These are phyloP conservation scores for Geum urbanum DNA, from an alignment of 306 rosid genomes.

Conservation along the genomic window DNA sequence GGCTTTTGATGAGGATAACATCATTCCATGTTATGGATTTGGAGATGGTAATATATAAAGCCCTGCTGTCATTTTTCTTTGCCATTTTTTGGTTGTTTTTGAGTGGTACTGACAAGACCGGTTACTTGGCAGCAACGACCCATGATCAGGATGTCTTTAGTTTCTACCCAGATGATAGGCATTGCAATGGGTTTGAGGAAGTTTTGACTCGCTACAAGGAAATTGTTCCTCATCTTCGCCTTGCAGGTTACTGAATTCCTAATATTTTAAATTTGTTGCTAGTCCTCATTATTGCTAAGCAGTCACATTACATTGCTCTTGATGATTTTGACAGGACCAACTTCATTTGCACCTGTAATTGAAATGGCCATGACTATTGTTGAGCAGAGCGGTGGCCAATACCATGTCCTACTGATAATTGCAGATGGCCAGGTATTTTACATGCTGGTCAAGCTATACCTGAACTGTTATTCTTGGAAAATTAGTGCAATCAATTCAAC, in stretches of 20 bases:
- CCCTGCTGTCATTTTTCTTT: slow-evolving; percentile 6
- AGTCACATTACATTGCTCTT: slow-evolving; percentile 10
- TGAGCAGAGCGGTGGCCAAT: slow-evolving; percentile 86
- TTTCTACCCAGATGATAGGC: slow-evolving; percentile 65
- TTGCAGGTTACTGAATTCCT: slow-evolving; percentile 56
- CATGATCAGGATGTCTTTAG: slow-evolving; percentile 89
- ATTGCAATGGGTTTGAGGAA: slow-evolving; percentile 93
- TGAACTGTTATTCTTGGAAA: background rate
- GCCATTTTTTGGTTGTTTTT: background rate
- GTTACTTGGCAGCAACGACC: slow-evolving; percentile 65
- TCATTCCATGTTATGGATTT: slow-evolving; percentile 94
- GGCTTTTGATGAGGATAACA: slow-evolving; percentile 83
- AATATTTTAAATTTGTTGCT: background rate
- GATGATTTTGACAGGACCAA: slow-evolving; percentile 62
- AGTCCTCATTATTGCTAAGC: background rate
- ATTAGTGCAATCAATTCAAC: background rate
- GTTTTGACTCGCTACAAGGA: slow-evolving; percentile 71
- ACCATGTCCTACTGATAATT: slow-evolving; percentile 57
- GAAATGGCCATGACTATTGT: slow-evolving; percentile 97
- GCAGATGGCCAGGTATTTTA: slow-evolving; percentile 94
- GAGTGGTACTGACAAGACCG: slow-evolving; percentile 20
- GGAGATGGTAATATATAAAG: slow-evolving; percentile 67
- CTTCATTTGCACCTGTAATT: slow-evolving; percentile 85
- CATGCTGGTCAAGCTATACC: background rate
- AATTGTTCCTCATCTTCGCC: slow-evolving; percentile 71